Evolutionary conservation across 106 monocot genomes (phyloP).

Genomic region (Allium sativum): DNA sequence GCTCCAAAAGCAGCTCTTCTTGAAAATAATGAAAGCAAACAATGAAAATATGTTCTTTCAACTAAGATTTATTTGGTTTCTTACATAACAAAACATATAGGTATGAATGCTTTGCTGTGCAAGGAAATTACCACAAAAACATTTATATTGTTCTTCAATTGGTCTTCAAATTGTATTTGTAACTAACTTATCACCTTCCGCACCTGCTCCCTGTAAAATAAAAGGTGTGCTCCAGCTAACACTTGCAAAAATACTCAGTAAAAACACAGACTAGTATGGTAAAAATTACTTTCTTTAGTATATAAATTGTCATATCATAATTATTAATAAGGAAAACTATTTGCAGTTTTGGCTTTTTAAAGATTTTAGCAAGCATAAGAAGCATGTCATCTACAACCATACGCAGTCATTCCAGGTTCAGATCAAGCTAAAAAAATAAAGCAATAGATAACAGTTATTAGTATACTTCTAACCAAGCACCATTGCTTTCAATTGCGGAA

Average conservation of each 20-base stretch:
- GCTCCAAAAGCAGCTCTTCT: slow-evolving; percentile 91
- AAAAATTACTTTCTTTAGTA: slow-evolving; percentile 50
- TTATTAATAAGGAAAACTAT: slow-evolving; percentile 96
- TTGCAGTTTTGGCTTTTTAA: slow-evolving; percentile 78
- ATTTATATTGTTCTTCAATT: slow-evolving; percentile 85
- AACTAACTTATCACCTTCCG: slow-evolving; percentile 86
- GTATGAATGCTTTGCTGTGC: too few species aligned
- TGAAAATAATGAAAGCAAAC: slow-evolving; percentile 17
- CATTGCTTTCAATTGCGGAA: too few species aligned
- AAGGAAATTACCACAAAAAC: slow-evolving; percentile 71
- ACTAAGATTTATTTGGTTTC: too few species aligned
- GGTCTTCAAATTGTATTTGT: slow-evolving; percentile 86
- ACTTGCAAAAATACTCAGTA: too few species aligned
- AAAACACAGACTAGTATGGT: too few species aligned
- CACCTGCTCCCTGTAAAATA: slow-evolving; percentile 66
- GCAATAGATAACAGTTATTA: not conserved
- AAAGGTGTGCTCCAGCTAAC: too few species aligned
- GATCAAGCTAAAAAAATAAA: slow-evolving; percentile 55
- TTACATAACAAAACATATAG: too few species aligned
- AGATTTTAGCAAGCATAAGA: slow-evolving; percentile 54
- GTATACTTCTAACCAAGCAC: too few species aligned
- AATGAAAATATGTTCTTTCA: not conserved
- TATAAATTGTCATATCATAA: slow-evolving; percentile 91
- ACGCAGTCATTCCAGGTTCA: slow-evolving; percentile 79
- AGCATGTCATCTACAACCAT: slow-evolving; percentile 96